These are phyloP conservation scores for Mycosphaerella sp. DNA, from an alignment of 2,329 filamentous ascomycete species.

Conservation along the genomic window DNA sequence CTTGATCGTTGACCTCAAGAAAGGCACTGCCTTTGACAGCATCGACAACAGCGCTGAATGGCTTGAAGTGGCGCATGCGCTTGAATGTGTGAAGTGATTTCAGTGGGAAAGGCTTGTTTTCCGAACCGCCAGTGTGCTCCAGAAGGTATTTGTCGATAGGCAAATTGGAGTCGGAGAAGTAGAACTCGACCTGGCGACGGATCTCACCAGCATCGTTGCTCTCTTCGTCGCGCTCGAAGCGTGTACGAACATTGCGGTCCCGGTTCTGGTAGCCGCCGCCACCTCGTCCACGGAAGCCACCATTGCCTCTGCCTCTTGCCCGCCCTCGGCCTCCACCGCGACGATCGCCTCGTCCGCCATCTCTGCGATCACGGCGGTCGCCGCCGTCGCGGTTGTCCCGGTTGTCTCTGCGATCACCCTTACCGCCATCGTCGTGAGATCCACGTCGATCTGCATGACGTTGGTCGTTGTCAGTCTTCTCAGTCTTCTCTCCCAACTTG, in stretches of 20 bases:
- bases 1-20: conserved; percentile 67
- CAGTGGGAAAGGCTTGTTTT: conserved; percentile 76
- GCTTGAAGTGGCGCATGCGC: conserved; percentile 93
- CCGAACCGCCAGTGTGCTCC: conserved; percentile 65
- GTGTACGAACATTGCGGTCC: conserved; percentile 21
- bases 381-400: conserved; percentile 17
- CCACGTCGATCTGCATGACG: conserved; percentile 14
- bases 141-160: conserved; percentile 83
- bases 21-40: conserved; percentile 72
- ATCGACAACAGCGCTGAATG: conserved; percentile 72
- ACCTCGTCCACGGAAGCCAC: conserved; percentile 9
- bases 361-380: not conserved
- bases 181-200: conserved; percentile 90
- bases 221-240: conserved; percentile 51
- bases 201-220: conserved; percentile 74
- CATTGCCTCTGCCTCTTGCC: conserved; percentile 8
- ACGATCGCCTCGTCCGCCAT: conserved; percentile 11
- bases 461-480: conserved; percentile 17
- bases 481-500: conserved; percentile 13
- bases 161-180: conserved; percentile 89
- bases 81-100: conserved; percentile 78
- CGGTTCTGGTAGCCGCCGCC: conserved; percentile 16
- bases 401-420: conserved; percentile 17
- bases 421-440: conserved; percentile 11
- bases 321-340: conserved; percentile 16